phyloP scores from a whole-genome alignment of 768 basidiomycete genomes.

The Psilocybe tampanensis region DNA sequence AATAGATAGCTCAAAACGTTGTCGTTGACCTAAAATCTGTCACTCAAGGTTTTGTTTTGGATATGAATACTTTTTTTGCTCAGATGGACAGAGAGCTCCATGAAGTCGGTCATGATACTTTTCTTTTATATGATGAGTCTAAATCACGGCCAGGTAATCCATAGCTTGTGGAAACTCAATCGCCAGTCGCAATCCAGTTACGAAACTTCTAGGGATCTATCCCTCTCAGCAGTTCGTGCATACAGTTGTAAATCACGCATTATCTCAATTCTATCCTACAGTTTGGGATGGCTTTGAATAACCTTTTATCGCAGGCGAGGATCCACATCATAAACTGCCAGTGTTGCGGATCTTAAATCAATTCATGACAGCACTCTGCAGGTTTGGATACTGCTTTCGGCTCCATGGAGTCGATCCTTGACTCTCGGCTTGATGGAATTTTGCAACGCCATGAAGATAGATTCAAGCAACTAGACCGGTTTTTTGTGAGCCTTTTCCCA shows the following conservation, averaged over 20 bases:
- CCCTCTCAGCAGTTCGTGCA: neutral
- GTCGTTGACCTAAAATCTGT: slow-evolving; percentile 1
- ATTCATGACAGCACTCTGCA: slow-evolving; percentile 12
- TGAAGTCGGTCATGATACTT: neutral
- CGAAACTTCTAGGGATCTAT: neutral
- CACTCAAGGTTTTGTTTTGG: neutral
- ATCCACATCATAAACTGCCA: too few relatives aligned
- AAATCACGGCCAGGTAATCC: slow-evolving; percentile 5
- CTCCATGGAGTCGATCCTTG: slow-evolving; percentile 3
- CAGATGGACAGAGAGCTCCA: slow-evolving; percentile 4
- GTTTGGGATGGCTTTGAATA: slow-evolving; percentile 9
- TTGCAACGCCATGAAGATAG: slow-evolving; percentile 10
- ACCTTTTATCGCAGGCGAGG: slow-evolving; percentile 6
- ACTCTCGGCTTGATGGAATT: slow-evolving; percentile 10
- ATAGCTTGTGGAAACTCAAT: slow-evolving; percentile 1
- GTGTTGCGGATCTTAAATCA: neutral
- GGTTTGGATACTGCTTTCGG: slow-evolving; percentile 6
- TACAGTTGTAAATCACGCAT: neutral
- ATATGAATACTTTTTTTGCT: neutral
- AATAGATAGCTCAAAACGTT: slow-evolving; percentile 8
- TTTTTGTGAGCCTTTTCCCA: slow-evolving; percentile 7
- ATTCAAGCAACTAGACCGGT: slow-evolving; percentile 5
- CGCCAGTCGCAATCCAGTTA: neutral
- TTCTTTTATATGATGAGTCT: neutral
- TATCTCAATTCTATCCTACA: neutral